Base-by-base conservation (phyloP, 2,329 filamentous ascomycete species). In the Nemania sp. region DNA sequence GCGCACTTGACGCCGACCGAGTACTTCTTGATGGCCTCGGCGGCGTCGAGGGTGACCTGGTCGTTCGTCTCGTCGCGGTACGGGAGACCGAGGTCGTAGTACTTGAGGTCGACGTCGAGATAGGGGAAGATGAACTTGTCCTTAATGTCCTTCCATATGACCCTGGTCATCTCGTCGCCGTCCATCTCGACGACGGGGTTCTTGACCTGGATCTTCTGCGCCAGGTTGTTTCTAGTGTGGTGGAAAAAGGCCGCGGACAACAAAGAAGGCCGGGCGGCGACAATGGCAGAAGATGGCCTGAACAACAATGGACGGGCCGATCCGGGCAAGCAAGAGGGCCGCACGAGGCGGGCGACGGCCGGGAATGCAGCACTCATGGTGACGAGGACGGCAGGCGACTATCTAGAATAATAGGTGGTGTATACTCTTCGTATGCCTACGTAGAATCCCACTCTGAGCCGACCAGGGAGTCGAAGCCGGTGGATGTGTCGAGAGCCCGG, bases 111-210 rank as follows among this genome's bases (percentile, higher is more conserved):
- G 77, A 99, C 87, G 78, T 97, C 93, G 69, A 99, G 89, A 81
- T 95, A 97, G 58, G 93, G 93, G 80, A 89, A 84, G 80, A 97
- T 97, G 83, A 97, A 94, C 85, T 96, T 97, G 81, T 98, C 91
- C 86, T 97, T 97, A 86, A 99, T 99, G 78, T 91, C 88, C 83
- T 97, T 84, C 95, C 95, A 99, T 83, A 99, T 99, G 77, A 99
- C 93, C 73, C 95, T 86, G 72, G 95, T 99, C 95, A 98, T 98
- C 88, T 92, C 87, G 72, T 90, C 87, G 74, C 94, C 94, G 77
- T 98, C 94, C 73, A 98, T 87, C 83, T 98, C 95, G 78, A 99
- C 95, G 76, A 99, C 89, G 68, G 95, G 95, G 80, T 97, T 98
- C 88, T 96, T 93, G 83, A 99, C 95, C 87, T 96, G 95, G 86